Base-by-base conservation (phyloP, 108 stramenopile genomes). In the Cylindrotheca fusiformis region DNA sequence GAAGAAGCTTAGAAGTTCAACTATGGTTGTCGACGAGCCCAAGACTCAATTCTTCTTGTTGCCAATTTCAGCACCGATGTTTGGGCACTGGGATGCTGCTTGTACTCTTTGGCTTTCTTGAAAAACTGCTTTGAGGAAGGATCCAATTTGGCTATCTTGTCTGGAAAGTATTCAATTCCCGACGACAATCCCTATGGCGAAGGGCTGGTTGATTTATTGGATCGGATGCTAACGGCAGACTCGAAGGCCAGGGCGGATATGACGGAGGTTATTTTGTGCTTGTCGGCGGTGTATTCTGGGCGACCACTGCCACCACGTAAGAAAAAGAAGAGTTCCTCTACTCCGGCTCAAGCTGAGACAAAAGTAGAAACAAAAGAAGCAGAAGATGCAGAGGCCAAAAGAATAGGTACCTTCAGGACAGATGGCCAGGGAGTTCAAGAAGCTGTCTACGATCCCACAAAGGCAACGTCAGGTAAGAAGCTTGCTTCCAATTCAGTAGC, bases 11-110 rank as follows among this genome's bases (percentile, higher is more conserved):
- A n/a, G 33, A 25, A 52, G 51, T 63, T 19, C 19, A 0, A 29
- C 50, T 48, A 26, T 48, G 19, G 17, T 32, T 62, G 67, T 18
- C 19, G n/a, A n/a, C n/a, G n/a, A n/a, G n/a, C n/a, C 28, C 33
- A 2, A 29, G 1, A 62, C 22, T 23, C 45, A n/a, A 21, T 45
- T 58, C 45, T 45, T 29, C 18, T 2, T n/a, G 41, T 28, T 48
- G 22, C 27, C 20, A 26, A 25, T 55, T 50, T 3, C 66, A 83
- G 78, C 20, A 93, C 95, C 4, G 97, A 97, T 71, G 84, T 97
- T 24, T 97, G 97, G 97, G 97, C 97, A 14, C 59, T 97, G 68
- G 97, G 97, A 41, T 94, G 93, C 67, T 88, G 92, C 49, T 74
- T 96, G 29, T 96, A 89, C 62, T 85, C 91, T 6, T 48, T 96